Base-by-base conservation (phyloP, 2,329 filamentous ascomycete species). In the Xylaria multiplex region DNA sequence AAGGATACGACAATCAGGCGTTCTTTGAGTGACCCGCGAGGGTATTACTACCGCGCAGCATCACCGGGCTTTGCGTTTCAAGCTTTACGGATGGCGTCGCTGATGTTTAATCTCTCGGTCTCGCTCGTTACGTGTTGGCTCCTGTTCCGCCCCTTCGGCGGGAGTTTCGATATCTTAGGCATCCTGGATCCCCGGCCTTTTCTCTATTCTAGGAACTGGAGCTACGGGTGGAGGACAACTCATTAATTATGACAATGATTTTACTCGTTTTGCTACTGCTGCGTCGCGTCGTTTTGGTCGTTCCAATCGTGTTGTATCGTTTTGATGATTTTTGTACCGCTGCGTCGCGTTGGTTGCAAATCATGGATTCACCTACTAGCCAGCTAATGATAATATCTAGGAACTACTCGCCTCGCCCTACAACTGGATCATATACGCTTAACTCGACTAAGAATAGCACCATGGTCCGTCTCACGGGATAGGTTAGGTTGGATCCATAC, bases 1-100 rank as follows among this genome's bases (percentile, higher is more conserved):
- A 66, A 24, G 59, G 57, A 66, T 53, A 63, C 43, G 40, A 67
- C 40, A 30, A 63, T 55, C 54, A 54, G 66, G 66, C 66, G 66
- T 68, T 68, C 54, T 24, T 57, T 50, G 50, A 50, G 32, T 19
- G 63, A 35, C 27, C n/a, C 42, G 61, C 55, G 59, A 61, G 45
- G 64, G 56, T 13, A 57, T 55, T 43, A 32, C 59, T 35, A 62
- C 48, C 32, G 37, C 46, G 27, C 46, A 58, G 61, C 53, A 55
- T 55, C 62, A 55, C 52, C 46, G 27, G 49, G 46, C 30, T 48
- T 48, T 27, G 57, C 42, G 52, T 45, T 50, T 56, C 24, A 40
- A 50, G 49, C 52, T 40, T 40, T 43, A 14, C 35, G 62, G 53
- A 43, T 30, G 65, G 65, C 62, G 61, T 64, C 30, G 62, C 52